These are phyloP conservation scores for Naegleria lovaniensis DNA, from an alignment of 208 protist species.

Conservation along the genomic window DNA sequence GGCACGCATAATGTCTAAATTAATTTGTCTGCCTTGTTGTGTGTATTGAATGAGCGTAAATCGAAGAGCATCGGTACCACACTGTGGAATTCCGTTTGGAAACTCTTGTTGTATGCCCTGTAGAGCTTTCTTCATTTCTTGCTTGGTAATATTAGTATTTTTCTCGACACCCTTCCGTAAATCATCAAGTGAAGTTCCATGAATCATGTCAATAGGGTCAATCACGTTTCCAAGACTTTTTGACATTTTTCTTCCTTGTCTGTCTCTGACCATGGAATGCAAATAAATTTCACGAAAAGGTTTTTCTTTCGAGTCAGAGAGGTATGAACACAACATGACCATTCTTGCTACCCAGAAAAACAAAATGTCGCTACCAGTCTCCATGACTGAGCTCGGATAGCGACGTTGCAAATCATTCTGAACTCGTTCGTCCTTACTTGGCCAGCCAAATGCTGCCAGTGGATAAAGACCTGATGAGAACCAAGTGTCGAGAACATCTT, in stretches of 20 bases:
- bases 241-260: slow-evolving; percentile 99
- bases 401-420: slow-evolving; percentile 84
- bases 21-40: slow-evolving; percentile 83
- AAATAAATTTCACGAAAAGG: slow-evolving; percentile 86
- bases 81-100: slow-evolving; percentile 90
- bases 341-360: slow-evolving; percentile 99
- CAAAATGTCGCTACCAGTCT: slow-evolving; percentile 99
- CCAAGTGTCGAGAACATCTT: slow-evolving; percentile 99
- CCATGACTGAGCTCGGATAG: slow-evolving; percentile 93
- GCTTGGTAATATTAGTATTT: slow-evolving; percentile 81
- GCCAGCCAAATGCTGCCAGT: slow-evolving; percentile 94
- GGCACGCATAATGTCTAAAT: slow-evolving; percentile 95
- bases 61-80: slow-evolving; percentile 97
- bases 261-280: slow-evolving; percentile 99
- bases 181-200: slow-evolving; percentile 86
- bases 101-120: slow-evolving; percentile 85
- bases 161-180: slow-evolving; percentile 79
- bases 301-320: slow-evolving; percentile 84
- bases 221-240: slow-evolving; percentile 99
- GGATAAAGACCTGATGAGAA: slow-evolving; percentile 99
- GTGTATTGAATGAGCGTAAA: slow-evolving; percentile 96
- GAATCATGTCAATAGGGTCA: slow-evolving; percentile 98
- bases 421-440: slow-evolving; percentile 59
- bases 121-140: slow-evolving; percentile 78
- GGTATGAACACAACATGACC: slow-evolving; percentile 92